Evolutionary conservation across 1,284 basidiomycete genomes (phyloP), one percentile per base, ranked within the genome.

Genomic region (Ustilago nuda): DNA sequence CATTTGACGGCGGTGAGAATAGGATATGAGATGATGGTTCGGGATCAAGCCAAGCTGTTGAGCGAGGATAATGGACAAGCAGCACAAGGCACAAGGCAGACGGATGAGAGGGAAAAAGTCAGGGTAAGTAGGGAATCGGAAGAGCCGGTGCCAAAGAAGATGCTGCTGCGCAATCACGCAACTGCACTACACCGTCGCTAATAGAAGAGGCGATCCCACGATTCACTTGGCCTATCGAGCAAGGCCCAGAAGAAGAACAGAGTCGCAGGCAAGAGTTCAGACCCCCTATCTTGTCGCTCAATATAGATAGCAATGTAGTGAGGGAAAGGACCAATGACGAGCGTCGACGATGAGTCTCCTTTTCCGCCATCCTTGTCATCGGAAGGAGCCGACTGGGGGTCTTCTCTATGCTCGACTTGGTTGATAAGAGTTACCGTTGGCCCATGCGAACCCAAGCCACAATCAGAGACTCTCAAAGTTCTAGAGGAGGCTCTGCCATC

Each of bases 211-310:
- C 27, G 48, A 50, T 50, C 48, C 48, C 30, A 50, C 48, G 48
- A 30, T 50, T 50, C 48, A 30, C 48, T 50, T 27, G 15, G 48
- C 30, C 48, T 50, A 50, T 50, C 48, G 48, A 50, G 48, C n/a
- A 11, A n/a, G 43, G 43, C 11, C n/a, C n/a, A 45, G 43, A 45
- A 19, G 43, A 45, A 43, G 39, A 13, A 43, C 48, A 50, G 48
- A 8, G 30, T 8, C 4, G 46, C 8, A 30, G 8, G 46, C 8
- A 48, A 50, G 48, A 27, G 48, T 33, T 3, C 3, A 27, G 23
- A 3, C 23, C 23, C 23, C 23, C 23, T 27, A 27, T 27, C 23
- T 27, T 27, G 23, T 27, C 23, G 23, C 23, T 27, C 3, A 27
- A 27, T 27, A 27, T 27, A 27, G 23, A 27, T 27, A 19, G 48